Evolutionary conservation across 2,329 filamentous ascomycete genomes (phyloP).

Genomic region (Thielaviopsis ethacetica): DNA sequence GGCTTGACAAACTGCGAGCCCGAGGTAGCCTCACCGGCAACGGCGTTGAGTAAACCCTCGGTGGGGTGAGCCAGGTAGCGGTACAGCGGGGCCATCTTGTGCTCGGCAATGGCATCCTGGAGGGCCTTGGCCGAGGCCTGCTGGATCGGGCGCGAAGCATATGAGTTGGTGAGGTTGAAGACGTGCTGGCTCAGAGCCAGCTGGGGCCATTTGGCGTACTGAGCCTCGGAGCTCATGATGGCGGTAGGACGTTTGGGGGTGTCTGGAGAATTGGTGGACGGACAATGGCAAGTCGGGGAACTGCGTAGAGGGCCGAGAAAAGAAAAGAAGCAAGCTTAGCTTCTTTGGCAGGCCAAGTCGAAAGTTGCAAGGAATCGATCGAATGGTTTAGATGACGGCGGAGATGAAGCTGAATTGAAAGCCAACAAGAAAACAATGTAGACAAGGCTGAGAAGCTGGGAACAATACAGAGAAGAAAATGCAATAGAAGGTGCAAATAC

Average conservation of each 20-base stretch:
- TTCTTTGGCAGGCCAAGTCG: background rate
- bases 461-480: background rate
- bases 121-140: slow-evolving; percentile 56
- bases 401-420: background rate
- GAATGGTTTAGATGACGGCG: background rate
- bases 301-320: background rate
- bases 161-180: slow-evolving; percentile 72
- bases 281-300: too few species aligned
- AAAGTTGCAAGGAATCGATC: background rate
- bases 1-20: slow-evolving; percentile 33
- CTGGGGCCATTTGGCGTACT: slow-evolving; percentile 72
- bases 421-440: background rate
- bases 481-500: background rate
- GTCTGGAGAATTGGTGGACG: background rate
- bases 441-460: background rate
- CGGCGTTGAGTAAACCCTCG: slow-evolving; percentile 64
- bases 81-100: slow-evolving; percentile 82
- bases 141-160: slow-evolving; percentile 48
- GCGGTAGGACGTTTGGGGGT: slow-evolving; percentile 9
- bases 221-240: slow-evolving; percentile 64
- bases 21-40: slow-evolving; percentile 30
- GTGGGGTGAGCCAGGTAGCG: slow-evolving; percentile 67
- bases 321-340: background rate
- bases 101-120: slow-evolving; percentile 65
- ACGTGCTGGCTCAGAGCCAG: slow-evolving; percentile 71